Percentiles rank a stretch among this genome's conserved stretches.
Evolutionary conservation across 306 rosid genomes (phyloP).

Genomic region (Chamaecrista fasciculata): DNA sequence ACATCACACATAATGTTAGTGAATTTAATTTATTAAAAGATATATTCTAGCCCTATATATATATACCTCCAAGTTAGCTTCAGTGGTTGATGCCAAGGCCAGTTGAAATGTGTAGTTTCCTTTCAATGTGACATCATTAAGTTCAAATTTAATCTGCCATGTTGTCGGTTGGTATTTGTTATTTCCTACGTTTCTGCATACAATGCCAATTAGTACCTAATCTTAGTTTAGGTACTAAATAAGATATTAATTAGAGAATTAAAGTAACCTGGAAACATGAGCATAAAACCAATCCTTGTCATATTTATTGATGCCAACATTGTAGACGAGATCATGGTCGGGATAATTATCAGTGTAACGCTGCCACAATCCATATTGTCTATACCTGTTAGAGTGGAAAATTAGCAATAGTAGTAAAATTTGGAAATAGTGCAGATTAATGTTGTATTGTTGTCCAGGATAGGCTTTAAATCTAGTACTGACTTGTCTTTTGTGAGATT

Average conservation of each 20-base stretch:
- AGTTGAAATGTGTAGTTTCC: conserved; percentile 69
- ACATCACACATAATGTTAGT: neutral
- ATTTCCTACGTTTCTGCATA: conserved; percentile 36
- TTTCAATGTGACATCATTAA: neutral
- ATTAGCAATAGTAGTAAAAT: neutral
- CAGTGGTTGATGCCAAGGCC: conserved; percentile 60
- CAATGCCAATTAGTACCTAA: too few species aligned
- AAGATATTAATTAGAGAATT: too few species aligned
- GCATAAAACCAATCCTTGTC: conserved; percentile 59
- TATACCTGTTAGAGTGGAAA: conserved; percentile 37
- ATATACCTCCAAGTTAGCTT: conserved; percentile 57
- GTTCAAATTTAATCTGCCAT: conserved; percentile 61
- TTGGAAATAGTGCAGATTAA: neutral
- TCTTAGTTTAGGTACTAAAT: too few species aligned
- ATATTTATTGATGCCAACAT: conserved; percentile 27
- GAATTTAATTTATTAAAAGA: too few species aligned
- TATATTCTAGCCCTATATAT: too few species aligned
- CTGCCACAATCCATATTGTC: conserved; percentile 73
- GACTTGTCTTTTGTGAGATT: conserved; percentile 30
- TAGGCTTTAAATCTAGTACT: too few species aligned
- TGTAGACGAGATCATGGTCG: conserved; percentile 45
- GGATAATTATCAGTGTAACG: conserved; percentile 58
- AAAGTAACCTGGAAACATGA: conserved; percentile 46
- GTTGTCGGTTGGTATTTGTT: conserved; percentile 46
- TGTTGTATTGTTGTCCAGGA: neutral